Base-by-base conservation (phyloP, 2,329 filamentous ascomycete genomes). In the Fusarium pilosicola region DNA sequence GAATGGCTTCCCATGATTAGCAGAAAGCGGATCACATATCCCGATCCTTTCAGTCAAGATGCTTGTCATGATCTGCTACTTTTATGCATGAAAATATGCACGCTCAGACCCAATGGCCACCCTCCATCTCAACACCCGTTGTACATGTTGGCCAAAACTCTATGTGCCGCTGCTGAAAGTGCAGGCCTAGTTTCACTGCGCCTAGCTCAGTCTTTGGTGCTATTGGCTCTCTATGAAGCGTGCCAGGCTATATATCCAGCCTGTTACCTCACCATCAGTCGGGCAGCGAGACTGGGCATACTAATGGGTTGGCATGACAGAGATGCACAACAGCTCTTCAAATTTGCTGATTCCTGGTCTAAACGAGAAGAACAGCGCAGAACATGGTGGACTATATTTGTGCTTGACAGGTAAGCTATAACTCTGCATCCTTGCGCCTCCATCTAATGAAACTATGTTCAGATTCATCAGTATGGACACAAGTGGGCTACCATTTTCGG, bases 231-330 rank as follows among this genome's bases (percentile, higher is more conserved):
- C n/a, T 65, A 55, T 24, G 62, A 65, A 22, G 32, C 26, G 13
- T 62, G 46, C 13, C 62, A 65, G 26, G 32, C 46, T n/a, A 65
- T 65, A 34, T 63, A 65, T n/a, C 62, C 62, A 24, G 58, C 62
- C 48, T 52, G 46, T 9, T 64, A 65, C 30, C 34, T 55, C 17
- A 65, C 62, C 7, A 65, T 65, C 10, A 38, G 62, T n/a, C 58
- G 48, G 28, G 62, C 62, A 13, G 62, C 49, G 5, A 62, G 58
- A 34, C 15, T 65, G 12, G 58, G 39, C 6, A 65, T 54, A 14
- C 18, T 63, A 17, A 41, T 65, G 41, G 42, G 62, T 18, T 41
- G 59, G 46, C 58, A 63, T 34, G 60, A 63, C 12, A 46, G 39
- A 30, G 39, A 63, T 32, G 58, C 58, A 26, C 48, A 63, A 17